Conservation (phyloP, 306 rosid species). For the Prunus davidiana region DNA sequence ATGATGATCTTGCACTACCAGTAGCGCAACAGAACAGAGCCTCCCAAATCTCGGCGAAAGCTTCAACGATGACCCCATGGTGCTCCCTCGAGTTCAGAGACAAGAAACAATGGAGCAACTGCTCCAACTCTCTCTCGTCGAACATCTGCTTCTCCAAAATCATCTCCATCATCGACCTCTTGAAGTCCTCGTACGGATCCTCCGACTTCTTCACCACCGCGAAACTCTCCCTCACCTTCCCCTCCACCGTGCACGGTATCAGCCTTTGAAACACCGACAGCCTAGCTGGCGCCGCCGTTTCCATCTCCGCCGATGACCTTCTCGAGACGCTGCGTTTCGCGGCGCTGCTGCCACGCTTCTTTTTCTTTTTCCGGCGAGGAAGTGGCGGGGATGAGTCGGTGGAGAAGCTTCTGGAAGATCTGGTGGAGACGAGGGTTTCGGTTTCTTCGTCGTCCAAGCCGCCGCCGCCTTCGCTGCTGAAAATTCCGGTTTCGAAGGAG, state of each 20-base stretch:
- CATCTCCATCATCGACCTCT: slow-evolving; percentile 66
- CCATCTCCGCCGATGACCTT: neutral
- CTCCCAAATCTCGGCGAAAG: slow-evolving; percentile 55
- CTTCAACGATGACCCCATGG: slow-evolving; percentile 41
- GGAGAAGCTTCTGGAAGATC: slow-evolving; percentile 51
- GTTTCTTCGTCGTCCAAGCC: slow-evolving; percentile 45
- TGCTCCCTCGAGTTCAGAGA: slow-evolving; percentile 37
- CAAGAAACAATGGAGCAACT: slow-evolving; percentile 50
- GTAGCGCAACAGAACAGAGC: slow-evolving; percentile 25
- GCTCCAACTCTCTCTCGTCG: slow-evolving; percentile 43
- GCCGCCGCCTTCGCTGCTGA: slow-evolving; percentile 38
- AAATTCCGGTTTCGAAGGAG: slow-evolving; percentile 48
- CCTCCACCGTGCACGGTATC: slow-evolving; percentile 52
- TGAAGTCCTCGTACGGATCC: slow-evolving; percentile 57
- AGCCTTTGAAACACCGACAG: slow-evolving; percentile 55
- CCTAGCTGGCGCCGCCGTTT: slow-evolving; percentile 43
- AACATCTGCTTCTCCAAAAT: slow-evolving; percentile 59
- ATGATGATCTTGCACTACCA: slow-evolving; percentile 9
- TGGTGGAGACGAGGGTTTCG: slow-evolving; percentile 47
- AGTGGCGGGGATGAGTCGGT: slow-evolving; percentile 26
- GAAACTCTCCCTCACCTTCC: slow-evolving; percentile 53
- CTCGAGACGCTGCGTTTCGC: slow-evolving; percentile 24
- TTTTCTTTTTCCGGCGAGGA: slow-evolving; percentile 13
- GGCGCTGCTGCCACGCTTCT: slow-evolving; percentile 10
- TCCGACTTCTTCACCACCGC: slow-evolving; percentile 62